A percentile compares a stretch with the other conserved stretches of the same genome.
Conservation (phyloP, 1,284 basidiomycete genomes). For the Schizopora paradoxa region DNA sequence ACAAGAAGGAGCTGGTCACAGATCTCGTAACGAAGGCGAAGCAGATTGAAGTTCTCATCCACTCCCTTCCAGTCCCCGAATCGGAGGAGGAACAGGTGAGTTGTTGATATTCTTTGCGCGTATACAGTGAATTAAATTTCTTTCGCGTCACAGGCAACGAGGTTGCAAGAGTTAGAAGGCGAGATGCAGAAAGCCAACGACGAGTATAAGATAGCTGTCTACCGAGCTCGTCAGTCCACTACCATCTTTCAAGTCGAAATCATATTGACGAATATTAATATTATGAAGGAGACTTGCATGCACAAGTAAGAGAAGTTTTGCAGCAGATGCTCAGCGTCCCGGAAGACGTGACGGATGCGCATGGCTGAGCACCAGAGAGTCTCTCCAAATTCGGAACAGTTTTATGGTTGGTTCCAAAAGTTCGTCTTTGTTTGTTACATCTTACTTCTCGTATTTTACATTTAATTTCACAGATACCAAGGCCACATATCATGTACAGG, state of each 20-base stretch:
- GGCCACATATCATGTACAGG: background rate
- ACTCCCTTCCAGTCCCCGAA: slow-evolving; percentile 68
- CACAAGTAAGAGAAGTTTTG: slow-evolving; percentile 55
- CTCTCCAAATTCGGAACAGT: too few species aligned
- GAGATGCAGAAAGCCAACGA: slow-evolving; percentile 67
- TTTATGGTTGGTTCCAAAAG: background rate
- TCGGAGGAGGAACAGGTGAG: slow-evolving; percentile 65
- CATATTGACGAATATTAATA: too few species aligned
- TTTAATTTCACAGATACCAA: slow-evolving; percentile 2
- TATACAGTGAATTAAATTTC: background rate
- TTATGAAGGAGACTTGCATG: slow-evolving; percentile 51
- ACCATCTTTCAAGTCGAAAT: too few species aligned
- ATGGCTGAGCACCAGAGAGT: too few species aligned
- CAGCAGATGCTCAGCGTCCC: slow-evolving; percentile 54
- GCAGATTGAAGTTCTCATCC: slow-evolving; percentile 76
- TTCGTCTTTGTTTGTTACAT: background rate
- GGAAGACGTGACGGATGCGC: slow-evolving; percentile 30
- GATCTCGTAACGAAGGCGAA: slow-evolving; percentile 80
- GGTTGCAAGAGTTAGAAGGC: slow-evolving; percentile 55
- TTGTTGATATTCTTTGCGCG: slow-evolving; percentile 3
- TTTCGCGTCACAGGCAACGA: slow-evolving; percentile 43
- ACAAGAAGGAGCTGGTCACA: slow-evolving; percentile 71
- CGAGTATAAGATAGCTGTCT: slow-evolving; percentile 65
- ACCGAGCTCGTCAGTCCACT: slow-evolving; percentile 60
- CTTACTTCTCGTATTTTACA: slow-evolving; percentile 3